Evolutionary conservation across 768 basidiomycete genomes (phyloP), one percentile per base, ranked within the genome.

Genomic region (Mrakia blollopis): DNA sequence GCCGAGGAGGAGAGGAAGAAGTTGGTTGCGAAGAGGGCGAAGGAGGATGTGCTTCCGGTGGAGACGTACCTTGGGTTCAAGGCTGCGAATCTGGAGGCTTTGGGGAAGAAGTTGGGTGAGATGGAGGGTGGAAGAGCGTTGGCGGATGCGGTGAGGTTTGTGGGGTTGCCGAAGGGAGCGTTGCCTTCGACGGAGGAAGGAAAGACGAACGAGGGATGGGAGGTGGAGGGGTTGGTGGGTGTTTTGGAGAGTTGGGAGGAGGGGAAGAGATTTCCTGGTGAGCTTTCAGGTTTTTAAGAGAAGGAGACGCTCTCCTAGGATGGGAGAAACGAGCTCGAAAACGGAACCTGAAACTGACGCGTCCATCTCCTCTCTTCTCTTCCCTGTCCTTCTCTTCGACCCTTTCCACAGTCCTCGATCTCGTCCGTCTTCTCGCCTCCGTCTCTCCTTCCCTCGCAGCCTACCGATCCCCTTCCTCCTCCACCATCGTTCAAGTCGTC

Each of bases 81-180:
- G 79, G 92, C 93, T 85, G 92, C 89, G 3, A 89, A 89, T 82
- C 87, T 95, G 37, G 81, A 86, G 30, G 92, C 92, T 25, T 92
- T 95, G 89, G 89, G 89, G 80, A 86, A 86, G 30, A 95, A 95
- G 83, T 80, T 93, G 28, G 60, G 35, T 4, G 54, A 54, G 57
- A 47, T 74, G 60, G 47, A 28, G 14, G 61, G 63, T 18, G 77
- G 60, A 0, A 28, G 54, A 9, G 39, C 37, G 57, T 25, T 78
- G 60, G 47, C 18, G 11, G 41, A 41, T 16, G 67, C 41, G 41
- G 77, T 69, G 57, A 73, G 61, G 70, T 68, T 68, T 25, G 65
- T 39, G 87, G 93, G 79, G 88, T 30, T 74, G 73, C 68, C 72
- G 28, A 70, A 50, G 60, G 52, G 16, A 2, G 60, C 73, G 23